phyloP scores from a whole-genome alignment of 805 yeast genomes.

The Ogataea corticis region DNA sequence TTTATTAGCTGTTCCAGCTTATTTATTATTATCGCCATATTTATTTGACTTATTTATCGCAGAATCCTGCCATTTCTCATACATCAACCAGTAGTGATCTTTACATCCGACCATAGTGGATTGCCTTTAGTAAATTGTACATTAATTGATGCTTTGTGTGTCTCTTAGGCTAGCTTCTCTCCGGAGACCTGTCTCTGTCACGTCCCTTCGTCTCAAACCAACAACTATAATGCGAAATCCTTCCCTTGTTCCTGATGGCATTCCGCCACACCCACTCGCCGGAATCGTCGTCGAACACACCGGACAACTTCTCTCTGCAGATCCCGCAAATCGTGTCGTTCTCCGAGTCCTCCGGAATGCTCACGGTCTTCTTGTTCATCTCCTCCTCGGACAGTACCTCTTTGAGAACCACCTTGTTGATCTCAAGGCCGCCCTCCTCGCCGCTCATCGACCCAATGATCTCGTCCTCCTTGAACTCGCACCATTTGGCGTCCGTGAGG shows the following conservation, averaged over 20 bases:
- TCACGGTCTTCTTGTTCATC: conserved; percentile 50
- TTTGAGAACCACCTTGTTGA: conserved; percentile 18
- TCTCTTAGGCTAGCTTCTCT: conserved; percentile 11
- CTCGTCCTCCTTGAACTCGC: conserved; percentile 68
- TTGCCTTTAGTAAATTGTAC: too few species aligned
- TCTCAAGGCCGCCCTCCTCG: conserved; percentile 23
- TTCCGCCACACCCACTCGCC: conserved; percentile 86
- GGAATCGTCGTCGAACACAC: conserved; percentile 67
- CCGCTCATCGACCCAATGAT: conserved; percentile 40
- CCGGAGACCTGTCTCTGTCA: conserved; percentile 35
- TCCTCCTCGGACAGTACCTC: conserved; percentile 32
- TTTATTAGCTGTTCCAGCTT: not conserved
- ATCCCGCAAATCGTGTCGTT: conserved; percentile 64
- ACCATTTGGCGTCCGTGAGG: conserved; percentile 71
- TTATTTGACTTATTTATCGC: conserved; percentile 8
- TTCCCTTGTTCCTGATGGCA: conserved; percentile 49
- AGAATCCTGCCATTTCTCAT: too few species aligned
- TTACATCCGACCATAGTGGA: too few species aligned
- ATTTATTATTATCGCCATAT: too few species aligned
- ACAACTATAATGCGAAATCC: conserved; percentile 66
- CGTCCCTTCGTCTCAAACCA: conserved; percentile 53
- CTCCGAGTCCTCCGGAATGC: conserved; percentile 66
- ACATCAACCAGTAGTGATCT: too few species aligned
- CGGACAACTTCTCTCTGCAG: conserved; percentile 64
- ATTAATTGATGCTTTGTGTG: too few species aligned